Percentiles rank a stretch among this genome's conserved stretches.
Conservation (phyloP, 192 early-diverging fungal genomes). For the Coemansia sp. region DNA sequence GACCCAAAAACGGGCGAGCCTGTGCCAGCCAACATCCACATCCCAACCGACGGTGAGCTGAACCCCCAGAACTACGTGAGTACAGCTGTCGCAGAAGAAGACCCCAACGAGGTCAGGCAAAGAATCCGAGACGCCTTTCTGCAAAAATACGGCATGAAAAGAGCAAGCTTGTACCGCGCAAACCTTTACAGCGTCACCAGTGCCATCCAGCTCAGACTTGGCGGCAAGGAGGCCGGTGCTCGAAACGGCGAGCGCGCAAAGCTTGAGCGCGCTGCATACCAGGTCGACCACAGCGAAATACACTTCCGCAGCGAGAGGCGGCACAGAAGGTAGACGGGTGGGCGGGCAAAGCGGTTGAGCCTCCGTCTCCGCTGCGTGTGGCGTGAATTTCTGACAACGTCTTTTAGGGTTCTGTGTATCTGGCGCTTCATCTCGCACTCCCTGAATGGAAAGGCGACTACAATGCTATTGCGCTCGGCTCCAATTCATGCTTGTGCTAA, state of each 20-base stretch:
- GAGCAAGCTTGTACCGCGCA: slow-evolving; percentile 38
- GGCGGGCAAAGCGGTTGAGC: too few species aligned
- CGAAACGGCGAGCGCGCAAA: slow-evolving; percentile 30
- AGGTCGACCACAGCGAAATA: slow-evolving; percentile 43
- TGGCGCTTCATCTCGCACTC: too few species aligned
- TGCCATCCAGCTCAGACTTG: slow-evolving; percentile 24
- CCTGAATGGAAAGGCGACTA: too few species aligned
- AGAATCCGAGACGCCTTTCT: slow-evolving; percentile 28
- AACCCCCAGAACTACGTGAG: slow-evolving; percentile 47
- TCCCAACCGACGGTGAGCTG: slow-evolving; percentile 38
- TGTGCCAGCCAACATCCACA: slow-evolving; percentile 30
- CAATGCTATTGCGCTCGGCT: too few species aligned
- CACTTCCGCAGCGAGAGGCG: slow-evolving; percentile 29
- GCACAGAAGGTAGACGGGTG: background rate
- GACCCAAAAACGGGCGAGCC: slow-evolving; percentile 47
- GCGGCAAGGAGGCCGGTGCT: slow-evolving; percentile 12
- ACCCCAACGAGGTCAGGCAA: slow-evolving; percentile 32
- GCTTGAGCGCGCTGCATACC: slow-evolving; percentile 39
- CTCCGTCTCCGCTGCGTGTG: too few species aligned
- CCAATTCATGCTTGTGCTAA: too few species aligned
- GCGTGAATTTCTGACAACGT: too few species aligned
- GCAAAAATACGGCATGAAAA: slow-evolving; percentile 28
- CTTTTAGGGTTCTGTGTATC: too few species aligned
- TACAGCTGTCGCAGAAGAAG: slow-evolving; percentile 13
- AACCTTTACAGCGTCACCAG: slow-evolving; percentile 26